Conservation (phyloP, 805 yeast genomes). For the Candida odintsovae region DNA sequence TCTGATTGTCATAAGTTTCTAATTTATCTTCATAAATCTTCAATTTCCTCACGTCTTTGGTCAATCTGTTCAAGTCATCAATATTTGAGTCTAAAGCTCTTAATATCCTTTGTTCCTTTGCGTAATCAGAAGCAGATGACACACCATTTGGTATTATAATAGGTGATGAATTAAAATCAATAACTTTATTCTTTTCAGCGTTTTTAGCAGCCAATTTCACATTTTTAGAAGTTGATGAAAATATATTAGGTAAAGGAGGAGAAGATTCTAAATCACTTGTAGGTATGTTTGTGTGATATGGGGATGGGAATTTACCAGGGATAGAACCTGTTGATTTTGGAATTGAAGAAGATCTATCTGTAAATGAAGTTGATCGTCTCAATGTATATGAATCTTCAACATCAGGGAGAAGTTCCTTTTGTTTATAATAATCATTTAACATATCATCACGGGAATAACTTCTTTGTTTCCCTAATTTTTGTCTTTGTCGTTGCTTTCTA, state of each 20-base stretch:
- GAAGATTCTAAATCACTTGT: slow-evolving; percentile 1
- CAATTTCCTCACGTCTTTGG: slow-evolving; percentile 17
- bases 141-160: slow-evolving; percentile 3
- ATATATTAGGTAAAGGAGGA: slow-evolving; percentile 1
- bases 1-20: not conserved
- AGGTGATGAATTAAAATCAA: slow-evolving; percentile 8
- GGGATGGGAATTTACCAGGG: slow-evolving; percentile 26
- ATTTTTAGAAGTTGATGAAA: slow-evolving; percentile 10
- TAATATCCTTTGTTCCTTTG: slow-evolving; percentile 4
- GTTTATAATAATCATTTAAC: slow-evolving; percentile 8
- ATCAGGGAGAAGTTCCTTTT: slow-evolving; percentile 17
- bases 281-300: slow-evolving; percentile 2
- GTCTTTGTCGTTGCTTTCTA: slow-evolving; percentile 10
- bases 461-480: not conserved
- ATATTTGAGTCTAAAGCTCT: slow-evolving; percentile 10
- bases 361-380: slow-evolving; percentile 5
- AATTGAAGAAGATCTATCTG: not conserved
- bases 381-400: slow-evolving; percentile 5
- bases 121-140: not conserved
- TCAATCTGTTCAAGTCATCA: slow-evolving; percentile 19
- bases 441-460: not conserved
- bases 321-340: slow-evolving; percentile 2
- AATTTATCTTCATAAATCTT: slow-evolving; percentile 8
- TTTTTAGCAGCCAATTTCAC: slow-evolving; percentile 3
- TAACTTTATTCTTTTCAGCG: slow-evolving; percentile 4